Conservation (phyloP, 2,329 filamentous ascomycete species). For the Knufia petricola region DNA sequence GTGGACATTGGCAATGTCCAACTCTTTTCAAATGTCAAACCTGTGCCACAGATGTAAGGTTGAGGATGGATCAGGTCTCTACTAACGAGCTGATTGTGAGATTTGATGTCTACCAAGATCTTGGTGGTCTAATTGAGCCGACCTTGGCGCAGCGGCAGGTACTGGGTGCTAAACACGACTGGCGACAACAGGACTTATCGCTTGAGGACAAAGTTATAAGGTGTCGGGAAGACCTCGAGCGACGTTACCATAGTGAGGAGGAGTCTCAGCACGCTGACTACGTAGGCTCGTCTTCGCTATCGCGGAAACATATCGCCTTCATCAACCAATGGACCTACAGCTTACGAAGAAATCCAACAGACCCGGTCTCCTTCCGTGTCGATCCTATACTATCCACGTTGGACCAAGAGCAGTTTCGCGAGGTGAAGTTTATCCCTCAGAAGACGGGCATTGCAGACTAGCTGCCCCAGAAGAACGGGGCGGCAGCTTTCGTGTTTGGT, state of each 20-base stretch:
- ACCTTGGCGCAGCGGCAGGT: not conserved
- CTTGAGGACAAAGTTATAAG: not conserved
- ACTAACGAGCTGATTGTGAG: not conserved
- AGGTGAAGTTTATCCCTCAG: not conserved
- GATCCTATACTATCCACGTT: not conserved
- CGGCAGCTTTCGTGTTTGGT: not conserved
- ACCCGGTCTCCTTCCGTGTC: not conserved
- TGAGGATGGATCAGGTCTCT: not conserved
- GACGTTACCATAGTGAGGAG: not conserved
- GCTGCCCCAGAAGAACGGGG: not conserved
- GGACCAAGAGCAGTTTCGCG: not conserved
- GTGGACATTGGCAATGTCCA: not conserved
- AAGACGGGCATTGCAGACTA: not conserved
- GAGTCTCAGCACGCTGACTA: not conserved
- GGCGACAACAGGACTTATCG: not conserved
- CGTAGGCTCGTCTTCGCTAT: not conserved
- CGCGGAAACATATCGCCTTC: not conserved
- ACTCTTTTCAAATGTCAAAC: constrained; percentile 2
- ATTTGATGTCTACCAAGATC: constrained; percentile 1
- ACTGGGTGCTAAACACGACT: not conserved
- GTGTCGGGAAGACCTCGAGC: not conserved
- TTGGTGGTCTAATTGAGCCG: not conserved
- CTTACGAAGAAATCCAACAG: not conserved
- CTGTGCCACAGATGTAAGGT: not conserved
- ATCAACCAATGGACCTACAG: not conserved